Base-by-base conservation (phyloP, 805 yeast genomes). In the Limtongia smithiae region DNA sequence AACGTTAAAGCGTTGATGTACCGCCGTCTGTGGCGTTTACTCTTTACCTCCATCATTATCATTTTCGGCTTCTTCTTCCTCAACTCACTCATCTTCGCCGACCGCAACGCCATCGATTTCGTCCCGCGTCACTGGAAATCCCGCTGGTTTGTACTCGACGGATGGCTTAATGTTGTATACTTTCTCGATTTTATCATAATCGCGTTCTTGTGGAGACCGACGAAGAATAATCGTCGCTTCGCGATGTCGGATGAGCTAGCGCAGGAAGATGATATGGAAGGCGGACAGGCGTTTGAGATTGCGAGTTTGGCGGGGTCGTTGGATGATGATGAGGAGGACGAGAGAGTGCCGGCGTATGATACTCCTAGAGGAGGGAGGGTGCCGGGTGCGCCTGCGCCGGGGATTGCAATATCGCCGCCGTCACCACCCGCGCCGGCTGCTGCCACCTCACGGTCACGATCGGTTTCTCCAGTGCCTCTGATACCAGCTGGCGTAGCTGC, bases 171-270 rank as follows among this genome's bases (percentile, higher is more conserved):
- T 41, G 76, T 88, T 41, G 83, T 89, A 12, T 93, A 88, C 70
- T 87, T 85, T 63, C 69, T 82, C 41, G 90, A 90, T 33, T 90
- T 93, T 66, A 77, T 83, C 61, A 79, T 89, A 8, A 75, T 93
- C 56, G 86, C 96, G 4, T 80, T 89, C 72, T 78, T 93, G 55
- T 93, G 98, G 98, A 83, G 98, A 68, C 99, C 99, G 46, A 91
- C 97, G 0, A 93, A 85, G 60, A 88, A 95, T 35, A 89, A 96
- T 50, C 85, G 90, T 62, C 83, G 94, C 79, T 78, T 93, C 63
- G 97, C 97, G 11, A 90, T 90, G 55, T 86, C 96, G 2, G 87
- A 88, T 45, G 97, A 93, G 70, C 73, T 93, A 38, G 66, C 76
- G 12, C 93, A 96, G 57, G 84, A 85, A 7, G 93, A 83, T 51